Evolutionary conservation across 2,329 filamentous ascomycete genomes (phyloP).

Genomic region (Metarhizium rileyi): DNA sequence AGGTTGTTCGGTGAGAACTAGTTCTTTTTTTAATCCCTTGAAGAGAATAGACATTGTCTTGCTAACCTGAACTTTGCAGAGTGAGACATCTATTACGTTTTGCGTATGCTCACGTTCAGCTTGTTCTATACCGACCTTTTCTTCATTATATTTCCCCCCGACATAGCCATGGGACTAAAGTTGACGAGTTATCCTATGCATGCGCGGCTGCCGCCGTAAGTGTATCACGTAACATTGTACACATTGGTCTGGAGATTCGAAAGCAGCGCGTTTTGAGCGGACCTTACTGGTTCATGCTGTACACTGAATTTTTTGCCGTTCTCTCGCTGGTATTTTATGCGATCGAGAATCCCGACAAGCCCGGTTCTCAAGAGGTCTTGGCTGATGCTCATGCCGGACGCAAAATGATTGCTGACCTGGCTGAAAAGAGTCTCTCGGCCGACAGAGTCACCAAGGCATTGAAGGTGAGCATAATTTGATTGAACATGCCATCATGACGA

Average conservation of each 20-base stretch:
- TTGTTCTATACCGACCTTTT: slow-evolving; percentile 75
- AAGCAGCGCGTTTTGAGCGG: slow-evolving; percentile 66
- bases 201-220: slow-evolving; percentile 55
- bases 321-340: slow-evolving; percentile 72
- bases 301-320: slow-evolving; percentile 74
- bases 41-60: background rate
- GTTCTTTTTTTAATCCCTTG: background rate
- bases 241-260: slow-evolving; percentile 70
- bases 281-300: slow-evolving; percentile 80
- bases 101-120: slow-evolving; percentile 73
- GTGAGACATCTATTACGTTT: slow-evolving; percentile 69
- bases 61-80: slow-evolving; percentile 19
- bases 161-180: slow-evolving; percentile 41
- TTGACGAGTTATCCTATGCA: slow-evolving; percentile 72
- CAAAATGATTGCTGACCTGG: slow-evolving; percentile 69
- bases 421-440: slow-evolving; percentile 78
- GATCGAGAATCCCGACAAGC: slow-evolving; percentile 67
- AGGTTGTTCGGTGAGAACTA: slow-evolving; percentile 60
- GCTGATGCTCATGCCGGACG: slow-evolving; percentile 78
- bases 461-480: slow-evolving; percentile 43
- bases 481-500: background rate
- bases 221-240: slow-evolving; percentile 63
- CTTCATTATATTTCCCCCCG: slow-evolving; percentile 70
- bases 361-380: slow-evolving; percentile 67
- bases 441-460: slow-evolving; percentile 75